phyloP scores from a whole-genome alignment of 148 eudicot genomes.

The Rhododendron griersonianum region DNA sequence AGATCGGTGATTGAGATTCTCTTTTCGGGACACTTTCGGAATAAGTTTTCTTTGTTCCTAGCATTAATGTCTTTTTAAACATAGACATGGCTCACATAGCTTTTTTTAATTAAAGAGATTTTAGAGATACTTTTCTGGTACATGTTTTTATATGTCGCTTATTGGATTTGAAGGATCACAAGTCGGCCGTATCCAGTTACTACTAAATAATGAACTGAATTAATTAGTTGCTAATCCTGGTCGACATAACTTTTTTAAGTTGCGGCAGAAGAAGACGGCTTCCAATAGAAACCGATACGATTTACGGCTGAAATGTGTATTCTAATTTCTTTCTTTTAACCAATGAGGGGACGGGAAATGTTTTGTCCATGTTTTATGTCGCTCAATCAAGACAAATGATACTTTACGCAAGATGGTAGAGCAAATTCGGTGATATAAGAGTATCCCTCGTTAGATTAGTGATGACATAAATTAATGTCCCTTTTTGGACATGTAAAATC shows the following conservation, averaged over 20 bases:
- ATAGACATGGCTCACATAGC: not conserved
- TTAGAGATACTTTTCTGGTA: not conserved
- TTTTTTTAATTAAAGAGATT: not conserved
- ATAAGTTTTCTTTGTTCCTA: no score
- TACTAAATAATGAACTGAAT: not conserved
- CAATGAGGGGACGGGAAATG: not conserved
- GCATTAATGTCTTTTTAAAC: no score
- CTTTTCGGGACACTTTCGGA: no score
- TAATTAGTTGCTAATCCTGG: not conserved
- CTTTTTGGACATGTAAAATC: not conserved
- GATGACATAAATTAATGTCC: not conserved
- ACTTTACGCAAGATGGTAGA: not conserved
- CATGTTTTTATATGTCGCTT: not conserved
- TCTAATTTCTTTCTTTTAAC: not conserved
- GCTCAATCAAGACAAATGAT: not conserved
- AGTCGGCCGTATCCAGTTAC: not conserved
- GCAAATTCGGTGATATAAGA: not conserved
- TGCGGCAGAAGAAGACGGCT: not conserved
- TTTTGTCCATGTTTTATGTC: not conserved
- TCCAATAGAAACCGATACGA: not conserved
- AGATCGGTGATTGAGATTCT: no score
- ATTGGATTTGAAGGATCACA: not conserved
- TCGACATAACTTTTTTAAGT: not conserved
- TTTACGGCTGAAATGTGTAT: not conserved
- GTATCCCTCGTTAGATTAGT: not conserved